These are phyloP conservation scores for Pseudophaeomoniella oleicola DNA, from an alignment of 2,329 filamentous ascomycete species.

Conservation along the genomic window DNA sequence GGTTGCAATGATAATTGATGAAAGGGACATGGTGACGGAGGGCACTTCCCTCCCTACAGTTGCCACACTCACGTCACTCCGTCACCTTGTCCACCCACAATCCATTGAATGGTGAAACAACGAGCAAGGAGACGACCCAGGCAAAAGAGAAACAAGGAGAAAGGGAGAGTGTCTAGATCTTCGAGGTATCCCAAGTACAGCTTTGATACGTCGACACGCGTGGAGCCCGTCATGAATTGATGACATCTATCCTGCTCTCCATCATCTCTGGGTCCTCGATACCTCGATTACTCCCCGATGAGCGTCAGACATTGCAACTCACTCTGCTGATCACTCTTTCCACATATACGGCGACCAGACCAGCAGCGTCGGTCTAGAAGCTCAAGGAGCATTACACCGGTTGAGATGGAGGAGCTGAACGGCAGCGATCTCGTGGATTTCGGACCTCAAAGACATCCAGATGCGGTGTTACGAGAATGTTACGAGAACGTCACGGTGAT, in stretches of 20 bases:
- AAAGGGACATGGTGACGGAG: too few species aligned
- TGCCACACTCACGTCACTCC: too few species aligned
- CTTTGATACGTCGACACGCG: slow-evolving; percentile 3
- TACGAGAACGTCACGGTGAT: slow-evolving; percentile 4
- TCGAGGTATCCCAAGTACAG: too few species aligned
- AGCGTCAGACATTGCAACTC: background rate
- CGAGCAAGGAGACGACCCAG: too few species aligned
- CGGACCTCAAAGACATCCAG: slow-evolving; percentile 4
- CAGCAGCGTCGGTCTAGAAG: slow-evolving; percentile 4
- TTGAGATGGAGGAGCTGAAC: slow-evolving; percentile 2
- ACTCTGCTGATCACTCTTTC: background rate
- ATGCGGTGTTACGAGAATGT: slow-evolving; percentile 1
- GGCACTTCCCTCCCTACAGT: too few species aligned
- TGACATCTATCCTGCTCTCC: slow-evolving; percentile 3
- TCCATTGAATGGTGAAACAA: too few species aligned
- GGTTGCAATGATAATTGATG: too few species aligned
- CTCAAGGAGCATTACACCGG: slow-evolving; percentile 3
- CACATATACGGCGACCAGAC: slow-evolving; percentile 2
- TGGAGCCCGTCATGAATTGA: slow-evolving; percentile 2
- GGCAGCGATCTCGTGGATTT: slow-evolving; percentile 4
- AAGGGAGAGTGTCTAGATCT: too few species aligned
- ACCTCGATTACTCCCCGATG: slow-evolving; percentile 1
- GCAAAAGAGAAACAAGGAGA: too few species aligned
- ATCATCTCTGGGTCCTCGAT: slow-evolving; percentile 4
- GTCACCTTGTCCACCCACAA: too few species aligned